Percentiles rank a stretch among this genome's conserved stretches.
These are phyloP conservation scores for Paracorniculantispora psalliotae DNA, from an alignment of 2,329 filamentous ascomycete species.

Conservation along the genomic window DNA sequence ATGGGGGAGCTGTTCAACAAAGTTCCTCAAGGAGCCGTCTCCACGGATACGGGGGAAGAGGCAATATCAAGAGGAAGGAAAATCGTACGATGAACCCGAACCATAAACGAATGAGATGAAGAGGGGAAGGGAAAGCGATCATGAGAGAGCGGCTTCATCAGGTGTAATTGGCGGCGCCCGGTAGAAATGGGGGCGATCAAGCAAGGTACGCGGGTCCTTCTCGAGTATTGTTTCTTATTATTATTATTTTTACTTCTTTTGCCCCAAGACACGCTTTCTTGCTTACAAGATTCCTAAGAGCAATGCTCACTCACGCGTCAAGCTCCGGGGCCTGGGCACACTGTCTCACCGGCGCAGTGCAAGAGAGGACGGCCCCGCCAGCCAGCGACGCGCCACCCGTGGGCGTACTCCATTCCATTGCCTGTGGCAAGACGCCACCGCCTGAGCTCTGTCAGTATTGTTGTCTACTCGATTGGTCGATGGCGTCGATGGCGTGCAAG, in stretches of 20 bases:
- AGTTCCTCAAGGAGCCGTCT: neutral
- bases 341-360: neutral
- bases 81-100: constrained; percentile 6
- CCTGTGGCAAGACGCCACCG: neutral
- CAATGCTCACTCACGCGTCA: constrained; percentile 4
- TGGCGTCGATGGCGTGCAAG: neutral
- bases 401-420: neutral
- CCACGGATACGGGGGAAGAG: neutral
- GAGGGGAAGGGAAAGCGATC: neutral
- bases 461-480: neutral
- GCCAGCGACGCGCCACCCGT: neutral
- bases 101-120: neutral
- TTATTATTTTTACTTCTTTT: neutral
- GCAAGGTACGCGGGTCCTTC: neutral
- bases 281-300: constrained; percentile 6
- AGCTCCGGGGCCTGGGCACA: neutral
- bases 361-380: neutral
- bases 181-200: neutral
- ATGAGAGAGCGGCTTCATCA: neutral
- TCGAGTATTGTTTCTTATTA: neutral
- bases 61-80: neutral
- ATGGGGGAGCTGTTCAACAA: neutral
- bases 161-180: neutral
- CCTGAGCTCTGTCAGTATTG: neutral
- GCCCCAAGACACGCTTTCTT: constrained; percentile 7